phyloP scores from a whole-genome alignment of 148 eudicot genomes.

The Rhododendron ferrugineum region DNA sequence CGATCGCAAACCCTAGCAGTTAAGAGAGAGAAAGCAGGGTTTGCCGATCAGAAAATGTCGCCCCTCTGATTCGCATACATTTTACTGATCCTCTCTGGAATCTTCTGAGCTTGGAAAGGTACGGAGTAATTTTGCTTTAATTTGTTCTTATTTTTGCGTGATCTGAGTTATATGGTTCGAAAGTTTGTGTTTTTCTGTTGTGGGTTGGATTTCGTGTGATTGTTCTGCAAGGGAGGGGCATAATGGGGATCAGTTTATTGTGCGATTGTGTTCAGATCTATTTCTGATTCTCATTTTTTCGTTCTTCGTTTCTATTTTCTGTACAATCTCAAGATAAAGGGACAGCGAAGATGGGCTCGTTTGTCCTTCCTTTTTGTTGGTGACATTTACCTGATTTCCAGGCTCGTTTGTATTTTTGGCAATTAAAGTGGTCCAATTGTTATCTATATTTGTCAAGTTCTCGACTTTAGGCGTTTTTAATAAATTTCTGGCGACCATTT shows the following conservation, averaged over 20 bases:
- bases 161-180: neutral
- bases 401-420: neutral
- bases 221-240: neutral
- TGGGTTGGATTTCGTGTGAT: neutral
- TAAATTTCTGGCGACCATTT: neutral
- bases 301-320: neutral
- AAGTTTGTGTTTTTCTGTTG: neutral
- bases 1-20: conserved; percentile 6
- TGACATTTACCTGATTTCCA: neutral
- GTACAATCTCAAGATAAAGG: neutral
- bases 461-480: neutral
- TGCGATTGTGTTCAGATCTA: conserved; percentile 13
- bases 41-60: conserved; percentile 7
- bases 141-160: neutral
- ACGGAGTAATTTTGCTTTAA: neutral
- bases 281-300: neutral
- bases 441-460: neutral
- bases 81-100: neutral
- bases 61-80: neutral
- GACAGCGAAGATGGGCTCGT: too few relatives aligned
- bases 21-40: neutral
- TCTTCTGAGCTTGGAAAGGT: neutral
- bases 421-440: neutral
- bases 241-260: neutral
- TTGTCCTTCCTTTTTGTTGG: neutral